Percentiles rank a stretch among this genome's conserved stretches.
phyloP scores from a whole-genome alignment of 495 filamentous ascomycete species.

The Daldinia childiae region DNA sequence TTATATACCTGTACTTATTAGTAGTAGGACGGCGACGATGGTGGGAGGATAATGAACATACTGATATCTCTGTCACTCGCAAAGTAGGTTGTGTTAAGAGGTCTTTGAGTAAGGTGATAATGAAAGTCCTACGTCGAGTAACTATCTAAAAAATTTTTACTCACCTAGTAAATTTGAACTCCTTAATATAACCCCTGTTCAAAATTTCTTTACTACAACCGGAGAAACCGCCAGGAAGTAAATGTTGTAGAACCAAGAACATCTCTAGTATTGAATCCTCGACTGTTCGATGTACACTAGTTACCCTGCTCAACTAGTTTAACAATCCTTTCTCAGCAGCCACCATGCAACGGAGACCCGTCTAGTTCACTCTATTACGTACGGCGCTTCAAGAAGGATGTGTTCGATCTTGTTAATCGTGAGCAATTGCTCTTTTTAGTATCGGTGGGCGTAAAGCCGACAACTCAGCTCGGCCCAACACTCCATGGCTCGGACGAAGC shows the following conservation, averaged over 20 bases:
- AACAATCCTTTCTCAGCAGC: slow-evolving; percentile 25
- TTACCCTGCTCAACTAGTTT: neutral
- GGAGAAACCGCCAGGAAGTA: slow-evolving; percentile 8
- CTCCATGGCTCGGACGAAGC: slow-evolving; percentile 18
- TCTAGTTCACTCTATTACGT: slow-evolving; percentile 26
- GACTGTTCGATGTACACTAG: slow-evolving; percentile 1
- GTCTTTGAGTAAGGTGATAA: neutral
- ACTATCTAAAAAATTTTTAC: slow-evolving; percentile 13
- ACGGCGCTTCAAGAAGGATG: slow-evolving; percentile 5
- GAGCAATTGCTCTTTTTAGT: slow-evolving; percentile 27
- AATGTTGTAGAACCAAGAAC: slow-evolving; percentile 19
- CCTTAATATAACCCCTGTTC: slow-evolving; percentile 9
- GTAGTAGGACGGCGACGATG: neutral
- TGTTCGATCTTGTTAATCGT: neutral
- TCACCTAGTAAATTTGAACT: slow-evolving; percentile 4
- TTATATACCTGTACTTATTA: neutral
- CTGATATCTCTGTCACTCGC: neutral
- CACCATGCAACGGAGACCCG: slow-evolving; percentile 23
- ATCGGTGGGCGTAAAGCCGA: slow-evolving; percentile 20
- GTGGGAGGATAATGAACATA: neutral
- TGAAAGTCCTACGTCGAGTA: slow-evolving; percentile 3
- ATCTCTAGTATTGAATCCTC: slow-evolving; percentile 4
- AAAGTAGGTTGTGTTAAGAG: neutral
- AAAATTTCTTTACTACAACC: neutral
- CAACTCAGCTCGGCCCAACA: slow-evolving; percentile 36